Percentiles rank a stretch among this genome's conserved stretches.
Evolutionary conservation across 139 green algal genomes (phyloP).

Genomic region (Coccomyxa sp.): DNA sequence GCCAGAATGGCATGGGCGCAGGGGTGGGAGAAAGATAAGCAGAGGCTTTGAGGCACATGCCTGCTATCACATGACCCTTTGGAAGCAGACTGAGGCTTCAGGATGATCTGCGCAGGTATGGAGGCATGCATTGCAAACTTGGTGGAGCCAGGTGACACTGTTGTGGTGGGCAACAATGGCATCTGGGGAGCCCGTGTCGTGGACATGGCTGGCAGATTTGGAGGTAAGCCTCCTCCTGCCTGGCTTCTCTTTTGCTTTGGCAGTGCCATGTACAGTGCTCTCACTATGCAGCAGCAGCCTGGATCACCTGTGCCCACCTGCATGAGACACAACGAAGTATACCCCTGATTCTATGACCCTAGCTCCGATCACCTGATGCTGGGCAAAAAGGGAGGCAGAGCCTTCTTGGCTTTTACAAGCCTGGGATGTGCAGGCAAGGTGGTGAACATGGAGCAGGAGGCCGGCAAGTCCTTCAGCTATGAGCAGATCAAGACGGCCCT

Average conservation of each 20-base stretch:
- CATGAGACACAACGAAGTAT: background rate
- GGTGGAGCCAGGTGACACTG: conserved; percentile 85
- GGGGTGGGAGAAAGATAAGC: no score
- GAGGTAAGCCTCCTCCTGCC: conserved; percentile 32
- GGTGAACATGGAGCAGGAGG: conserved; percentile 59
- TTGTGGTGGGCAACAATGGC: conserved; percentile 72
- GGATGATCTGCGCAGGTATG: conserved; percentile 59
- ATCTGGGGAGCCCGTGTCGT: conserved; percentile 90
- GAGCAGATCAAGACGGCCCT: conserved; percentile 57
- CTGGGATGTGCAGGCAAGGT: conserved; percentile 60
- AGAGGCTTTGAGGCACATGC: no score
- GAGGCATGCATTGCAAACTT: conserved; percentile 87
- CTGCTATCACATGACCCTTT: background rate
- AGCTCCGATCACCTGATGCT: no score
- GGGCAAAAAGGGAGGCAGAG: no score
- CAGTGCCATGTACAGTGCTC: no score
- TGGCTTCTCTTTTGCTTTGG: background rate
- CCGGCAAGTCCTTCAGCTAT: conserved; percentile 66
- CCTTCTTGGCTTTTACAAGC: no score
- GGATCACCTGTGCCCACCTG: background rate
- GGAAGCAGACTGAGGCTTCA: background rate
- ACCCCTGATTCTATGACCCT: background rate
- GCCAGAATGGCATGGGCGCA: no score
- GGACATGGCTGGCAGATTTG: conserved; percentile 79
- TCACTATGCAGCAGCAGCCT: no score